A percentile compares a stretch with the other conserved stretches of the same genome.
Evolutionary conservation across 2,329 filamentous ascomycete species (phyloP).

Genomic region (Ophiostoma himal-ulmi): DNA sequence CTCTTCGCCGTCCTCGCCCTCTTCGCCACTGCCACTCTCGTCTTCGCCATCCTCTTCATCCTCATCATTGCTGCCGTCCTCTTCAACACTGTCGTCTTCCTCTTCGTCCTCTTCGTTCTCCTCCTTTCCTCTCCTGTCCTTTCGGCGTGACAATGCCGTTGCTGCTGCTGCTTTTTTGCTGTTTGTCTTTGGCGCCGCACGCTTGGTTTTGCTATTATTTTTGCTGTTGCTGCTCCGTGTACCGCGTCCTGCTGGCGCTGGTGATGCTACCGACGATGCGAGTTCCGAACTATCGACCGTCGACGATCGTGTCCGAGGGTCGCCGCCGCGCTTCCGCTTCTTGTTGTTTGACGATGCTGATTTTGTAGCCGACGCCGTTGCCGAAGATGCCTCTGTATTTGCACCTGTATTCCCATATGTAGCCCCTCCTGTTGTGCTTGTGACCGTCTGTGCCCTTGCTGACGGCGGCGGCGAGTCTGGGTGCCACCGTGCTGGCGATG

Average conservation of each 20-base stretch:
- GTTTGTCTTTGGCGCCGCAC: conserved; percentile 14
- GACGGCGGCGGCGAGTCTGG: conserved; percentile 23
- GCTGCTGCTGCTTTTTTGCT: conserved; percentile 13
- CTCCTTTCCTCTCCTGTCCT: conserved; percentile 10
- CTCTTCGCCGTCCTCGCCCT: conserved; percentile 10
- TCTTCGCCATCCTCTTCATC: not conserved
- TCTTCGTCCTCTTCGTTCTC: conserved; percentile 13
- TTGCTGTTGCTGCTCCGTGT: conserved; percentile 17
- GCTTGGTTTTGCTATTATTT: not conserved
- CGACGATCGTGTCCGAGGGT: conserved; percentile 24
- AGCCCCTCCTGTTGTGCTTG: not conserved
- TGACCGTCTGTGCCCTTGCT: not conserved
- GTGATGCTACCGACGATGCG: conserved; percentile 22
- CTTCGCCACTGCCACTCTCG: conserved; percentile 4
- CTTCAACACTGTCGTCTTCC: not conserved
- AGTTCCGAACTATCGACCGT: conserved; percentile 26
- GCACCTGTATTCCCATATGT: not conserved
- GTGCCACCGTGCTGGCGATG: conserved; percentile 27
- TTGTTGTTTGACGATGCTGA: not conserved
- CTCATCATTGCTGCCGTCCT: not conserved
- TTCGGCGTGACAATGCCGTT: not conserved
- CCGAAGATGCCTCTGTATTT: conserved; percentile 4
- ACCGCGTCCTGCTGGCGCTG: conserved; percentile 20
- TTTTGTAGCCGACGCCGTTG: conserved; percentile 11
- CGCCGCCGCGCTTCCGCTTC: conserved; percentile 27